Evolutionary conservation across 495 filamentous ascomycete species (phyloP).

Genomic region (Tuber indicum): DNA sequence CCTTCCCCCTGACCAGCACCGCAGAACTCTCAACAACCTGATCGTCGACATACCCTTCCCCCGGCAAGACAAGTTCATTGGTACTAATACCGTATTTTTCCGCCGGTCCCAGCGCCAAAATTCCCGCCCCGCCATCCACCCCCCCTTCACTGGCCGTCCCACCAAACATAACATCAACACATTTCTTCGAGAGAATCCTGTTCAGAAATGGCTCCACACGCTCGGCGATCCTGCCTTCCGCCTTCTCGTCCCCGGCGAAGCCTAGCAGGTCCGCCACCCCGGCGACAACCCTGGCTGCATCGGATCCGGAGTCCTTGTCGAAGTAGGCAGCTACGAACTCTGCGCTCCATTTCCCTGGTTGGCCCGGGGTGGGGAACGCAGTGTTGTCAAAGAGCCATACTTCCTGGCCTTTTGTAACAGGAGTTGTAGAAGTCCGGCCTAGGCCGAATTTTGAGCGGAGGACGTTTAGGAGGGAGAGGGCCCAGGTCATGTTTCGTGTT

Average conservation of each 20-base stretch:
- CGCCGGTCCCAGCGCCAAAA: constrained; percentile 60
- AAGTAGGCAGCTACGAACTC: constrained; percentile 80
- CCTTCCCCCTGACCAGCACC: constrained; percentile 48
- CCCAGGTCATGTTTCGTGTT: neutral
- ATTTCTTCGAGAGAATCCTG: constrained; percentile 60
- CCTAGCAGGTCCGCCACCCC: constrained; percentile 65
- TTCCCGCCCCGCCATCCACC: constrained; percentile 35
- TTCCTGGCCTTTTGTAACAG: constrained; percentile 47
- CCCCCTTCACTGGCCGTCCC: constrained; percentile 17
- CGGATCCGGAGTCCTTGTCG: constrained; percentile 57
- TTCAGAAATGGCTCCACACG: constrained; percentile 72
- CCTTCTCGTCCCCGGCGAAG: constrained; percentile 54
- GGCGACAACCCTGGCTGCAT: constrained; percentile 60
- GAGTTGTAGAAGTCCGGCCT: constrained; percentile 15
- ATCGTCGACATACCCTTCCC: constrained; percentile 42
- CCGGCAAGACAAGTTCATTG: constrained; percentile 50
- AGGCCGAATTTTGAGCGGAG: constrained; percentile 22
- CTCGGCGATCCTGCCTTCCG: constrained; percentile 59
- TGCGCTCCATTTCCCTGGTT: constrained; percentile 57
- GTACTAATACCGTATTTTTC: constrained; percentile 63
- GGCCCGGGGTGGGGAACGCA: constrained; percentile 54
- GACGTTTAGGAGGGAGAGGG: constrained; percentile 8
- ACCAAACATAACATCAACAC: constrained; percentile 55
- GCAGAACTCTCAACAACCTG: constrained; percentile 47
- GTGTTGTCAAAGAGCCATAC: constrained; percentile 92